Evolutionary conservation across 2,329 filamentous ascomycete genomes (phyloP).

Genomic region (Parasarocladium wereldwijsianum): DNA sequence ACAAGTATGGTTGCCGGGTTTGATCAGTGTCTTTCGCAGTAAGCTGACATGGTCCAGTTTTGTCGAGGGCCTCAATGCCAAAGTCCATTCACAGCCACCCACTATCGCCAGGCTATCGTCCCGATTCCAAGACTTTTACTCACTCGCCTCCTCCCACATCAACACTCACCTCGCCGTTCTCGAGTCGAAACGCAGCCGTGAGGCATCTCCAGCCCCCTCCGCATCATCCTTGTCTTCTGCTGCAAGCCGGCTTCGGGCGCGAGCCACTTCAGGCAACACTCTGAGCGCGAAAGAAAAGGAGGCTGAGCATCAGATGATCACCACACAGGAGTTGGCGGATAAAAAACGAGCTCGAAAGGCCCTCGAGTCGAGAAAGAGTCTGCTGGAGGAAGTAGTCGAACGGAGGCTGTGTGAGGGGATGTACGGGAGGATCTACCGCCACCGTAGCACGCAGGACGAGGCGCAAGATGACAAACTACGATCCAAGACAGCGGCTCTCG

Average conservation of each 20-base stretch:
- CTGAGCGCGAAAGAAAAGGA: slow-evolving; percentile 38
- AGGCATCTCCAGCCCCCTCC: slow-evolving; percentile 40
- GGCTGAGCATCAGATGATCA: slow-evolving; percentile 71
- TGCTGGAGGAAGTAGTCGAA: slow-evolving; percentile 85
- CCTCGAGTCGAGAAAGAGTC: slow-evolving; percentile 60
- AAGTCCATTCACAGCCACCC: slow-evolving; percentile 71
- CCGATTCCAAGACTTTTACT: slow-evolving; percentile 93
- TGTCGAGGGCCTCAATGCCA: slow-evolving; percentile 76
- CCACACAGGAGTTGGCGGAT: slow-evolving; percentile 67
- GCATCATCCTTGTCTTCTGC: slow-evolving; percentile 40
- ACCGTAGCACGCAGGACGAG: slow-evolving; percentile 84
- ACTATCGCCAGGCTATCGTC: slow-evolving; percentile 68
- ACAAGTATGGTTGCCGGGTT: slow-evolving; percentile 45
- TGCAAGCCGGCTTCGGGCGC: slow-evolving; percentile 39
- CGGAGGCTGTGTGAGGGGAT: slow-evolving; percentile 70
- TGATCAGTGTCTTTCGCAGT: neutral
- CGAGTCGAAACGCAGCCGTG: slow-evolving; percentile 58
- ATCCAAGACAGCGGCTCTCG: slow-evolving; percentile 81
- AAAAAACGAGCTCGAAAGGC: slow-evolving; percentile 64
- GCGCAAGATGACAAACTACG: slow-evolving; percentile 87
- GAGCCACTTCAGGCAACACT: slow-evolving; percentile 28
- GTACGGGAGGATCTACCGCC: slow-evolving; percentile 80
- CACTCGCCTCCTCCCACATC: slow-evolving; percentile 65
- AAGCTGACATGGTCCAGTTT: slow-evolving; percentile 43
- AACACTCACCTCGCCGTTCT: slow-evolving; percentile 73